phyloP scores from a whole-genome alignment of 1,284 basidiomycete species.

The Cystobasidium pallidum region DNA sequence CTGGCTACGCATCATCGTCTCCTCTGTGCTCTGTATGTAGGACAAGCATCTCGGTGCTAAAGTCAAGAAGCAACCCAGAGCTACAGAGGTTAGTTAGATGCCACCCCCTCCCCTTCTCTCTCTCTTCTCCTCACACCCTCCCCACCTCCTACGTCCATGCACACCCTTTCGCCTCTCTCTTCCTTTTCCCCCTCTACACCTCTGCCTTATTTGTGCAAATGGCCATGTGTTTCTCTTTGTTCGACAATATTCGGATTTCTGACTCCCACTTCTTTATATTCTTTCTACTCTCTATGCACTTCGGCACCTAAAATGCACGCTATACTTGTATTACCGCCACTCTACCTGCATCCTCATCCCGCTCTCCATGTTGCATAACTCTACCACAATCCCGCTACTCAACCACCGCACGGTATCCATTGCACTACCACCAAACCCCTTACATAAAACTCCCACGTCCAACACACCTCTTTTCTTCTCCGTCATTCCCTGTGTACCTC shows the following conservation, averaged over 20 bases:
- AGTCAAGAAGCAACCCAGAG: conserved; percentile 90
- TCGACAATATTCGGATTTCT: conserved; percentile 20
- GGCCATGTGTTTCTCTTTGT: conserved; percentile 42
- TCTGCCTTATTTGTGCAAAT: conserved; percentile 48
- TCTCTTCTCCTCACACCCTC: conserved; percentile 53
- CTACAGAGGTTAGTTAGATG: conserved; percentile 79
- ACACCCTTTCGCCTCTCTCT: conserved; percentile 11
- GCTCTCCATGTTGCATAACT: too few species aligned
- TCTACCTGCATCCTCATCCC: too few species aligned
- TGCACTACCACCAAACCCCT: too few species aligned
- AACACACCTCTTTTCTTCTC: too few species aligned
- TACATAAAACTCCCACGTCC: too few species aligned
- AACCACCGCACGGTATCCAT: too few species aligned
- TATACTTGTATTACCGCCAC: too few species aligned
- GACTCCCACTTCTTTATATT: conserved; percentile 9
- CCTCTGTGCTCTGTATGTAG: conserved; percentile 58
- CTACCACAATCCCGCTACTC: too few species aligned
- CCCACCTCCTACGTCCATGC: conserved; percentile 48
- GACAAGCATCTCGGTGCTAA: conserved; percentile 87
- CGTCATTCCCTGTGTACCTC: conserved; percentile 26
- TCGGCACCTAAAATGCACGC: too few species aligned
- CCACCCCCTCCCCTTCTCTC: background rate
- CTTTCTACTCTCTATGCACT: too few species aligned
- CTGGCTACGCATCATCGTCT: too few species aligned
- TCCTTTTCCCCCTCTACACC: conserved; percentile 54